Conservation (phyloP, 1,284 basidiomycete species). For the Ustilago loliicola region DNA sequence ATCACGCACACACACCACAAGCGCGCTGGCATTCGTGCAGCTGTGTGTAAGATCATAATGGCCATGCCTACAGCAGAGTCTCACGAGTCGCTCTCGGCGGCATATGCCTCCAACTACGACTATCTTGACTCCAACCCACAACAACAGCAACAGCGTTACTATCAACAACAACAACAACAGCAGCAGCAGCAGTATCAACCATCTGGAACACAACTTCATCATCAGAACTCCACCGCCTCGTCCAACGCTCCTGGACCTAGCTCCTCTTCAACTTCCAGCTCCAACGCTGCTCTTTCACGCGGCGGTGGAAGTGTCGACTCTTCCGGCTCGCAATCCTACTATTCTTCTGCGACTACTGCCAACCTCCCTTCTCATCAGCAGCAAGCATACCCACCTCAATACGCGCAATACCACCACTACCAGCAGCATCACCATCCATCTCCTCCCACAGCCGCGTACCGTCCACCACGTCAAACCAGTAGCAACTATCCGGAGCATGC, state of each 20-base stretch:
- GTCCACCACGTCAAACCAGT: slow-evolving; percentile 36
- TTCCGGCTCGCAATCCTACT: slow-evolving; percentile 47
- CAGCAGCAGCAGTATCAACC: slow-evolving; percentile 13
- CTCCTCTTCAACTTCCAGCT: slow-evolving; percentile 27
- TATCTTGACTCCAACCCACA: slow-evolving; percentile 21
- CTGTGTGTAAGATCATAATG: not conserved
- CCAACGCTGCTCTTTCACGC: slow-evolving; percentile 27
- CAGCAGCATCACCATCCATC: slow-evolving; percentile 31
- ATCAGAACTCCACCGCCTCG: slow-evolving; percentile 17
- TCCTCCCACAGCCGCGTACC: slow-evolving; percentile 24
- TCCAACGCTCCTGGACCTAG: slow-evolving; percentile 11
- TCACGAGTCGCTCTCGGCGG: slow-evolving; percentile 48
- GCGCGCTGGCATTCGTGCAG: not conserved
- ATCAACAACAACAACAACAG: slow-evolving; percentile 24
- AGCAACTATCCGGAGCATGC: slow-evolving; percentile 44
- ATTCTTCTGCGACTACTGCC: slow-evolving; percentile 27
- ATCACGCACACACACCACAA: not conserved
- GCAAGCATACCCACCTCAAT: slow-evolving; percentile 23
- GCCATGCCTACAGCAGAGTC: slow-evolving; percentile 46
- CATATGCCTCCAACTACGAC: slow-evolving; percentile 48
- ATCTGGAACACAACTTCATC: slow-evolving; percentile 1
- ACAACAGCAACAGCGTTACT: slow-evolving; percentile 7
- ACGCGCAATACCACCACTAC: slow-evolving; percentile 21
- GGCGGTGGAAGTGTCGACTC: slow-evolving; percentile 44
- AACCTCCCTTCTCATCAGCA: slow-evolving; percentile 14